Evolutionary conservation across 2,329 filamentous ascomycete genomes (phyloP), one percentile per base, ranked within the genome.

Genomic region (Curvularia hawaiiensis): DNA sequence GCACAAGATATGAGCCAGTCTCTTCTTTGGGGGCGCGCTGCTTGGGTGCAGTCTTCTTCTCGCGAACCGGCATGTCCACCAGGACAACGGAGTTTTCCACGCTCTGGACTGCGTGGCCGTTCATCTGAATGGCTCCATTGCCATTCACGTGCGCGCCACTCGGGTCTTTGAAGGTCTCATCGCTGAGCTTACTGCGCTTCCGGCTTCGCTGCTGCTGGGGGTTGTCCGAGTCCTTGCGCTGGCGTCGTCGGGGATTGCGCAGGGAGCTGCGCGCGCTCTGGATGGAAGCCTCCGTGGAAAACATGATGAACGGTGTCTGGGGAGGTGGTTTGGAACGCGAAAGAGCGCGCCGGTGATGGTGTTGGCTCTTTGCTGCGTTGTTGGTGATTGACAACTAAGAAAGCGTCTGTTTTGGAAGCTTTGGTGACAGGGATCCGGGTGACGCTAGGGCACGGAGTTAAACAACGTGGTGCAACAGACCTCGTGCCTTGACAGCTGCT

Each of bases 1-100:
- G 54, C 79, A 90, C 88, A 77, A 91, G 73, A 66, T 89, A 80
- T 60, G 86, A 80, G 65, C 85, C 88, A 31, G 87, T 85, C 70
- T 91, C 88, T 47, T 87, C 87, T 73, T 90, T 90, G 66, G 79
- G 82, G 44, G 81, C 79, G 65, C 88, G 83, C 68, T 90, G 83
- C 68, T 90, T 75, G 10, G 61, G 60, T 16, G 67, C 52, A 22
- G 67, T 54, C 62, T 75, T 76, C 71, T 77, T 78, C 51, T 77
- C 76, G 62, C 76, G 75, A 43, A 77, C 70, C 16, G 76, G 75
- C 61, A 78, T 76, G 61, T 77, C 74, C 8, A 76, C 64, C 40
- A 75, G 45, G 11, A 71, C 68, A 28, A 73, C 56, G 9, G 69
- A 72, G 60, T 62, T 67, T 44, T 73, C 71, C 1, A 67, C 62